Evolutionary conservation across 2,329 filamentous ascomycete species (phyloP), one percentile per base, ranked within the genome.

Genomic region (Geosmithia putterillii): DNA sequence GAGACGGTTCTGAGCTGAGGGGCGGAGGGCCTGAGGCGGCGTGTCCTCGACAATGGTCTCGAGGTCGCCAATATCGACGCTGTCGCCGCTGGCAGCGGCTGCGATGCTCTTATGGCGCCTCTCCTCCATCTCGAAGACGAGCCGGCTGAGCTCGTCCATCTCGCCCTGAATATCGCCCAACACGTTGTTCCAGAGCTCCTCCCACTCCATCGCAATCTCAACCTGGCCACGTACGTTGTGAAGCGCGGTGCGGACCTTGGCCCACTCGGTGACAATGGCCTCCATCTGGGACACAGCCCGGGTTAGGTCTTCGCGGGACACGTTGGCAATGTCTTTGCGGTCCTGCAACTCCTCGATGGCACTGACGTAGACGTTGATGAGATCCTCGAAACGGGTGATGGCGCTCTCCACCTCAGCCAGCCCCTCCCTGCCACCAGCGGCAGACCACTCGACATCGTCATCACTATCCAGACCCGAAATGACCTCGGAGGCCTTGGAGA

Each of bases 111-210:
- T 83, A 61, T 96, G 90, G 40, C 92, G 76, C 50, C 88, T 83
- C 64, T 96, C 92, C 60, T 98, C 92, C 88, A 96, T 95, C 62
- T 96, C 89, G 55, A 96, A 96, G 23, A 96, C 86, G 40, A 95
- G 67, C 35, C 84, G 74, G 54, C 76, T 79, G 15, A 94, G 70
- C 38, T 83, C 81, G 50, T 92, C 85, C 63, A 79, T 81, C 63
- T 98, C 92, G 48, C 82, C 79, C 42, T 89, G 86, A 47, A 96
- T 95, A 58, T 96, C 90, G 38, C 89, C 90, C 3, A 98, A 70
- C 3, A 96, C 90, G 49, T 76, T 86, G 53, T 87, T 87, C 90
- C 92, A 96, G 32, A 98, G 71, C 63, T 96, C 89, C 60, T 95
- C 89, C 90, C 90, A 98, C 57, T 98, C 92, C 88, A 96, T 94